phyloP scores from a whole-genome alignment of 2,329 filamentous ascomycete species.

The Aspergillus proliferans region DNA sequence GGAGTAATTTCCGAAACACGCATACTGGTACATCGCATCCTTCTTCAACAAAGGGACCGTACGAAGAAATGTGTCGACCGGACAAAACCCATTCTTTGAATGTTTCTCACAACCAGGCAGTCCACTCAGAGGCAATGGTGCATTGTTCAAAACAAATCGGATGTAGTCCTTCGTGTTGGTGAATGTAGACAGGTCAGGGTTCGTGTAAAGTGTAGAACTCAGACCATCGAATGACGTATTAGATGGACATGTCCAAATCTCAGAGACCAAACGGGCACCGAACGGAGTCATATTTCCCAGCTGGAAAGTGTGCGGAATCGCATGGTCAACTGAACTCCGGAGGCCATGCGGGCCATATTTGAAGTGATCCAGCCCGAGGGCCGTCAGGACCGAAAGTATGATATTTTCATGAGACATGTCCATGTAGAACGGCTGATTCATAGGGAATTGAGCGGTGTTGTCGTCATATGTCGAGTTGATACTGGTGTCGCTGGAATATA shows the following conservation, averaged over 20 bases:
- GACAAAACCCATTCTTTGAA: constrained; percentile 2
- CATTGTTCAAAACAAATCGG: constrained; percentile 26
- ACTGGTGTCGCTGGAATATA: constrained; percentile 44
- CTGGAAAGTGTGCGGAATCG: constrained; percentile 44
- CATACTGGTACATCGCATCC: constrained; percentile 1
- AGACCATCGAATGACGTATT: constrained; percentile 29
- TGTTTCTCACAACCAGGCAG: constrained; percentile 18
- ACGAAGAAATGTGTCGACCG: not conserved
- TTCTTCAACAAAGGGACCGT: constrained; percentile 1
- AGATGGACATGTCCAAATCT: constrained; percentile 48
- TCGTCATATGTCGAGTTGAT: constrained; percentile 47
- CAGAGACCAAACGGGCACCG: constrained; percentile 49
- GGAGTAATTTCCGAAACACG: constrained; percentile 3
- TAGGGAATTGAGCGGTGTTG: constrained; percentile 42
- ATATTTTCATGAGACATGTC: constrained; percentile 52
- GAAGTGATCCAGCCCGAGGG: constrained; percentile 52
- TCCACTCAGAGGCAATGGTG: constrained; percentile 23
- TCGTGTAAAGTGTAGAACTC: constrained; percentile 27
- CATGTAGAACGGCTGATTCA: constrained; percentile 45
- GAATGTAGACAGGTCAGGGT: constrained; percentile 16
- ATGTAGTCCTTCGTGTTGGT: constrained; percentile 19
- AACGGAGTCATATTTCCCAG: constrained; percentile 51
- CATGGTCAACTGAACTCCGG: constrained; percentile 21
- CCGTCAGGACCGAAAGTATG: constrained; percentile 45
- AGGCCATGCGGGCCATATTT: constrained; percentile 21